Conservation (phyloP, 176 grass and related monocot species). For the Avena atlantica region DNA sequence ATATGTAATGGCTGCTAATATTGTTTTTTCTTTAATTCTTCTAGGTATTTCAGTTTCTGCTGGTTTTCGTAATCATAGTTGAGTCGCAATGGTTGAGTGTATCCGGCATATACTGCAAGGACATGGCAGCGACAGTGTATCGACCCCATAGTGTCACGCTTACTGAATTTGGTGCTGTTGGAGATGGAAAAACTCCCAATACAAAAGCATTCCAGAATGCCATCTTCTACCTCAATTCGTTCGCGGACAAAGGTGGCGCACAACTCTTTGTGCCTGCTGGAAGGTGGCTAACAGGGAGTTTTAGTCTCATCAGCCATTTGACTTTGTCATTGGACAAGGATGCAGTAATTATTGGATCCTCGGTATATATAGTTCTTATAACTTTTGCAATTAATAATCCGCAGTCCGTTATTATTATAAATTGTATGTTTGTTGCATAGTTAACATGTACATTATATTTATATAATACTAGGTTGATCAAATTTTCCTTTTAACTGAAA, state of each 20-base stretch:
- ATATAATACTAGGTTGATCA: neutral
- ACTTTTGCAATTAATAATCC: neutral
- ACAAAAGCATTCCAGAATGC: constrained; percentile 99
- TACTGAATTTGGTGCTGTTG: constrained; percentile 94
- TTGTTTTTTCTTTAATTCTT: constrained; percentile 14
- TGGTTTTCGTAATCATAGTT: constrained; percentile 56
- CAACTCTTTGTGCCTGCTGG: constrained; percentile 95
- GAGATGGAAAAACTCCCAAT: constrained; percentile 85
- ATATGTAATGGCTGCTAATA: constrained; percentile 25
- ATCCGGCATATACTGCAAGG: constrained; percentile 68
- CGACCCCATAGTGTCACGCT: constrained; percentile 92
- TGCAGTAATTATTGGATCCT: constrained; percentile 88
- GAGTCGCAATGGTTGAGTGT: constrained; percentile 43
- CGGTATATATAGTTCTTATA: constrained; percentile 49
- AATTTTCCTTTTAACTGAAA: too few relatives aligned
- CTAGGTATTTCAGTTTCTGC: constrained; percentile 58
- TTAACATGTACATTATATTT: neutral
- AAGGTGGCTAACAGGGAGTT: constrained; percentile 96
- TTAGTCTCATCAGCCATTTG: constrained; percentile 92
- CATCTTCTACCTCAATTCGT: constrained; percentile 97
- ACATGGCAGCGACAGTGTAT: constrained; percentile 70
- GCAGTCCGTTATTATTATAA: neutral
- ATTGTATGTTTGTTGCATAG: neutral
- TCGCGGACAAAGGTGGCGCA: constrained; percentile 92
- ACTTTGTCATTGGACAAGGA: constrained; percentile 89